Evolutionary conservation across 2,329 filamentous ascomycete genomes (phyloP).

Genomic region (Phaeosphaeriaceae sp.): DNA sequence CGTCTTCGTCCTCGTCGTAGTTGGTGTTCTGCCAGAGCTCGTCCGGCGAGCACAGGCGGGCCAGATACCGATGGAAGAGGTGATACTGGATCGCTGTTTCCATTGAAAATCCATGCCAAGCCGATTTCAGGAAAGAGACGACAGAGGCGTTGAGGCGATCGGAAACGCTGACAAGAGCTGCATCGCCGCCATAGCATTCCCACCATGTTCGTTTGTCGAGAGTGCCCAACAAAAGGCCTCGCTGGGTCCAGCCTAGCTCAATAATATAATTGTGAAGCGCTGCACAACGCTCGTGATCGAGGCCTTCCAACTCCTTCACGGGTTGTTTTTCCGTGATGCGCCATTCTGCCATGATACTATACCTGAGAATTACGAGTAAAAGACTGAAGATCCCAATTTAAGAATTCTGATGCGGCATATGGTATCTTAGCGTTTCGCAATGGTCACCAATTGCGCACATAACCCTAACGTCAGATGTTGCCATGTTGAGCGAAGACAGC

Average conservation of each 20-base stretch:
- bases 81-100: slow-evolving; percentile 3
- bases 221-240: slow-evolving; percentile 10
- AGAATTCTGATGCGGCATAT: too few relatives aligned
- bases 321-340: slow-evolving; percentile 3
- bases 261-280: slow-evolving; percentile 15
- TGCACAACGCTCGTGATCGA: slow-evolving; percentile 12
- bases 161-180: slow-evolving; percentile 11
- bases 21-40: slow-evolving; percentile 8
- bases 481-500: too few relatives aligned
- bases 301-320: slow-evolving; percentile 6
- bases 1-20: slow-evolving; percentile 8
- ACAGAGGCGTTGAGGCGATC: slow-evolving; percentile 13
- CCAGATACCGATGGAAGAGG: slow-evolving; percentile 12
- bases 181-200: slow-evolving; percentile 17
- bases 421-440: too few relatives aligned
- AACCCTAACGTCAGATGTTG: too few relatives aligned
- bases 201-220: slow-evolving; percentile 16
- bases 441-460: too few relatives aligned
- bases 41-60: slow-evolving; percentile 9
- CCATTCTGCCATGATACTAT: slow-evolving; percentile 13
- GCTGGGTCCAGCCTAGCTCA: slow-evolving; percentile 13
- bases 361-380: too few relatives aligned
- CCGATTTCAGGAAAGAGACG: slow-evolving; percentile 13
- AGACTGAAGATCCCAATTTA: too few relatives aligned
- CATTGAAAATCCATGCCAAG: slow-evolving; percentile 20